A percentile compares a stretch with the other conserved stretches of the same genome.
Conservation (phyloP, 2,329 filamentous ascomycete species). For the Stachybotrys chartarum region DNA sequence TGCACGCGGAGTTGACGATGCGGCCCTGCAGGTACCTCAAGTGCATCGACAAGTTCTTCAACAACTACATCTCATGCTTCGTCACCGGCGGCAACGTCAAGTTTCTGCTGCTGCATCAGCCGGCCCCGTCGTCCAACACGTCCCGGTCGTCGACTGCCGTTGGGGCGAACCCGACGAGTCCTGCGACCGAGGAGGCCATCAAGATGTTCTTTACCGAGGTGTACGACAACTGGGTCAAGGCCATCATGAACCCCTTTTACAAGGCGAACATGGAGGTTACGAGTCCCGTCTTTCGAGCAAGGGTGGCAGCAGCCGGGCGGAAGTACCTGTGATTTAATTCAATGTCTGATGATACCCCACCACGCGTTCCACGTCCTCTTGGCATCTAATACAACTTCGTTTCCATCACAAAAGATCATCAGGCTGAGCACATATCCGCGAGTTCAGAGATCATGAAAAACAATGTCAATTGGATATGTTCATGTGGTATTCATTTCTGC, state of each 20-base stretch:
- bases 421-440: too few species aligned
- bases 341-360: constrained; percentile 4
- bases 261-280: constrained; percentile 73
- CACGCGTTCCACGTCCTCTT: constrained; percentile 5
- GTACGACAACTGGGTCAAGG: constrained; percentile 95
- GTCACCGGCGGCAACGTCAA: constrained; percentile 88
- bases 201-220: constrained; percentile 92
- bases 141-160: constrained; percentile 61
- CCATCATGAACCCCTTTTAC: constrained; percentile 96
- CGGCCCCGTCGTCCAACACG: constrained; percentile 40
- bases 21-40: constrained; percentile 73
- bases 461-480: constrained; percentile 7
- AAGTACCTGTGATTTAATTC: constrained; percentile 65
- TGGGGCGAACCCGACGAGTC: constrained; percentile 76
- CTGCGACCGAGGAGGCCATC: constrained; percentile 91
- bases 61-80: constrained; percentile 92
- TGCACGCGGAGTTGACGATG: neutral
- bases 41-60: constrained; percentile 93
- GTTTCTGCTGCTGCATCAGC: constrained; percentile 89
- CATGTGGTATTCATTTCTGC: constrained; percentile 19
- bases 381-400: neutral
- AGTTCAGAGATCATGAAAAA: neutral
- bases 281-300: constrained; percentile 77
- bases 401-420: constrained; percentile 2
- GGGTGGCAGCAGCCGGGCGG: constrained; percentile 80